A percentile compares a stretch with the other conserved stretches of the same genome.
These are phyloP conservation scores for Ochetophila trinervis DNA, from an alignment of 306 rosid genomes.

Conservation along the genomic window DNA sequence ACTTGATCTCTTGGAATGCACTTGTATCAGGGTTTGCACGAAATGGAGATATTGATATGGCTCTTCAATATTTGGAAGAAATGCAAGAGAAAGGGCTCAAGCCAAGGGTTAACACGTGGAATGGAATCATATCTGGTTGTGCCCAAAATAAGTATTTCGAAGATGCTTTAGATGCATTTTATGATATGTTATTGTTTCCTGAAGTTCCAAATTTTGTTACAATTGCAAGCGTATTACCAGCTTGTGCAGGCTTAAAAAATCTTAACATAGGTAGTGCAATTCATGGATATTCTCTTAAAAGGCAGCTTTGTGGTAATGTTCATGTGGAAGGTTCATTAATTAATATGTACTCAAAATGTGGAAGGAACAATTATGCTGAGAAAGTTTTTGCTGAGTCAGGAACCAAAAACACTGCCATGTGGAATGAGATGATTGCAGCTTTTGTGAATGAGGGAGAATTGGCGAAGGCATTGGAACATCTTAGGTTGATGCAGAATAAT, in stretches of 20 bases:
- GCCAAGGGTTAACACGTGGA: slow-evolving; percentile 46
- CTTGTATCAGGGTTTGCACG: slow-evolving; percentile 44
- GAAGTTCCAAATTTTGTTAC: slow-evolving; percentile 39
- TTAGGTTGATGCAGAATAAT: slow-evolving; percentile 30
- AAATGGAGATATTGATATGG: slow-evolving; percentile 38
- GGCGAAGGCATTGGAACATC: slow-evolving; percentile 32
- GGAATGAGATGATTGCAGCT: slow-evolving; percentile 46
- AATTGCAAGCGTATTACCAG: slow-evolving; percentile 40
- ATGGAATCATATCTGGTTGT: slow-evolving; percentile 48
- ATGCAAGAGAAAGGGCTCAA: slow-evolving; percentile 40
- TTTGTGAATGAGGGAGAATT: slow-evolving; percentile 27
- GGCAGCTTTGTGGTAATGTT: slow-evolving; percentile 30
- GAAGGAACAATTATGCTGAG: slow-evolving; percentile 27
- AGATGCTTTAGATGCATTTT: slow-evolving; percentile 40
- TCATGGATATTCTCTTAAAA: slow-evolving; percentile 39
- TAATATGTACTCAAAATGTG: slow-evolving; percentile 42
- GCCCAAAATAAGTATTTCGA: slow-evolving; percentile 36
- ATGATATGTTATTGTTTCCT: slow-evolving; percentile 30
- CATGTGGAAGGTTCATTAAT: slow-evolving; percentile 43
- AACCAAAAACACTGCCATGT: slow-evolving; percentile 33
- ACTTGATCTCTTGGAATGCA: slow-evolving; percentile 50
- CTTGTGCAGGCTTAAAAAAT: slow-evolving; percentile 43
- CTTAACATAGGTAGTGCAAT: slow-evolving; percentile 36
- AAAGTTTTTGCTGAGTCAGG: slow-evolving; percentile 23
- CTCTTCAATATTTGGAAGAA: slow-evolving; percentile 33